Conservation (phyloP, 2,329 filamentous ascomycete species). For the Keithomyces neogunnii region DNA sequence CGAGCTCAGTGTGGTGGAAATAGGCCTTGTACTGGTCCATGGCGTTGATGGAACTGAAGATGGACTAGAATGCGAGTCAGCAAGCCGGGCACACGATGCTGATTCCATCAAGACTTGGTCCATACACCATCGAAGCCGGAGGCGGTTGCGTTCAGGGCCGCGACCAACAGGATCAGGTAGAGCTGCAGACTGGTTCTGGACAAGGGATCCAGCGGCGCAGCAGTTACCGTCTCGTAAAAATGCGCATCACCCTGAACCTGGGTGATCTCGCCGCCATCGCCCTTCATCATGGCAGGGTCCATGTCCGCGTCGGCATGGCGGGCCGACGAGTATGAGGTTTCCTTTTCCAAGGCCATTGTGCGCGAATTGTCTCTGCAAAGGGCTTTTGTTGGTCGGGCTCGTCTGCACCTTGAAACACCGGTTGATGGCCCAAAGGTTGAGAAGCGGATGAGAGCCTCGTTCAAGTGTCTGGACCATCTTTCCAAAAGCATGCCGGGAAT, state of each 20-base stretch:
- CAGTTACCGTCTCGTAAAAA: conserved; percentile 19
- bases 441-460: background rate
- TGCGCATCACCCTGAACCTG: conserved; percentile 19
- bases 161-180: conserved; percentile 26
- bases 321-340: background rate
- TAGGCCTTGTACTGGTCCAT: conserved; percentile 20
- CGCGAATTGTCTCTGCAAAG: background rate
- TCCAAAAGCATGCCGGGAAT: background rate
- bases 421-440: background rate
- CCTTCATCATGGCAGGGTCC: conserved; percentile 13
- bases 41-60: conserved; percentile 23
- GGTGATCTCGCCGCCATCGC: conserved; percentile 12
- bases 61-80: conserved; percentile 12
- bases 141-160: conserved; percentile 27
- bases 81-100: background rate
- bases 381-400: too few relatives aligned
- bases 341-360: background rate
- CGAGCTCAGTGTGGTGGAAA: conserved; percentile 19
- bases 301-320: conserved; percentile 7
- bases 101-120: background rate
- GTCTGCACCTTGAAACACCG: too few relatives aligned
- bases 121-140: conserved; percentile 29
- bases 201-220: conserved; percentile 21
- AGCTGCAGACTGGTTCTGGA: conserved; percentile 26
- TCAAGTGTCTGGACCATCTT: background rate